A percentile compares a stretch with the other conserved stretches of the same genome.
phyloP scores from a whole-genome alignment of 768 basidiomycete genomes.

The Leccinellum rugosiceps region DNA sequence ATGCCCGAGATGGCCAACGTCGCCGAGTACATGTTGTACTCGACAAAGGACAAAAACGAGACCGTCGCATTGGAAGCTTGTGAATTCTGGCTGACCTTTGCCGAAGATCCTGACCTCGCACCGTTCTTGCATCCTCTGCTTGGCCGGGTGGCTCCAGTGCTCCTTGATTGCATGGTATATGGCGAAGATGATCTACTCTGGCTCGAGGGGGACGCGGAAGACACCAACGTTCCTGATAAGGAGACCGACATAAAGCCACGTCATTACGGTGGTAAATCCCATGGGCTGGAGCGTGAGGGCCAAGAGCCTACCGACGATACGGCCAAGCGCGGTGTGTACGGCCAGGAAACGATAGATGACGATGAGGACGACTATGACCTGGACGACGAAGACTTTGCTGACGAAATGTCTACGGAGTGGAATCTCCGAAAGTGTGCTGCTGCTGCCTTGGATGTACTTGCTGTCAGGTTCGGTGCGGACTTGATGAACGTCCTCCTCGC shows the following conservation, averaged over 20 bases:
- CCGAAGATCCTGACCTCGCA: constrained; percentile 88
- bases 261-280: constrained; percentile 82
- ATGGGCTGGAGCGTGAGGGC: constrained; percentile 75
- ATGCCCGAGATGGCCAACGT: constrained; percentile 95
- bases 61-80: constrained; percentile 96
- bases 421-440: constrained; percentile 98
- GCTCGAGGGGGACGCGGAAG: constrained; percentile 89
- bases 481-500: constrained; percentile 85
- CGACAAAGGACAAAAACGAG: constrained; percentile 96
- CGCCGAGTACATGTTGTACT: constrained; percentile 98
- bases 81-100: constrained; percentile 99
- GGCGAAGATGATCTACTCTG: constrained; percentile 94
- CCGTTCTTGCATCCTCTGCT: constrained; percentile 83
- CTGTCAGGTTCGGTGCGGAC: constrained; percentile 89
- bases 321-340: constrained; percentile 59
- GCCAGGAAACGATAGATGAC: constrained; percentile 76
- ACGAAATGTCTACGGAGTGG: constrained; percentile 98
- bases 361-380: constrained; percentile 88
- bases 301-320: constrained; percentile 36
- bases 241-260: constrained; percentile 95
- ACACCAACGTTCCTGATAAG: constrained; percentile 88
- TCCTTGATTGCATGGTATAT: constrained; percentile 98
- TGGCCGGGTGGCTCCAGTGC: constrained; percentile 87
- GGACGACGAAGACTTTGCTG: constrained; percentile 85
- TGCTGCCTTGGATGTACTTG: constrained; percentile 94